A percentile compares a stretch with the other conserved stretches of the same genome.
These are phyloP conservation scores for Litsea cubeba DNA, from an alignment of 164 flowering plant species.

Conservation along the genomic window DNA sequence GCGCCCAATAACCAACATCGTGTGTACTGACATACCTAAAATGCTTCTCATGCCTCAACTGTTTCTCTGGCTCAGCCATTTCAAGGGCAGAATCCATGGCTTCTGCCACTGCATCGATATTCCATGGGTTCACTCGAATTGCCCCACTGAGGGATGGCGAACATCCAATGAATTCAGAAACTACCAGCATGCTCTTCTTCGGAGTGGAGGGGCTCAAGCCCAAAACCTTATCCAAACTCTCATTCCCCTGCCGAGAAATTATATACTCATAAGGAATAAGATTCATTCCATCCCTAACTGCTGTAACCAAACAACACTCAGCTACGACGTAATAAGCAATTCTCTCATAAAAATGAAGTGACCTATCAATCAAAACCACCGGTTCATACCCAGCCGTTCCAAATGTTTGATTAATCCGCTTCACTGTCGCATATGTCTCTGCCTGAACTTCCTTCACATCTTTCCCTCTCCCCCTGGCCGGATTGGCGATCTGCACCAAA, in stretches of 20 bases:
- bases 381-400: conserved; percentile 57
- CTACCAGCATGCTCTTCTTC: conserved; percentile 71
- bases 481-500: conserved; percentile 73
- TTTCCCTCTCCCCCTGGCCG: conserved; percentile 65
- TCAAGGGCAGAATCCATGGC: conserved; percentile 63
- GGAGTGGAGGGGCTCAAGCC: conserved; percentile 30
- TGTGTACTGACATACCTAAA: conserved; percentile 71
- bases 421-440: conserved; percentile 46
- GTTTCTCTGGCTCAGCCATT: conserved; percentile 58
- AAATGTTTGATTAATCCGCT: conserved; percentile 50
- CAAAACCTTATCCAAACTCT: conserved; percentile 44
- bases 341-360: conserved; percentile 50
- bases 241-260: conserved; percentile 61
- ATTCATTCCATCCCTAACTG: conserved; percentile 83
- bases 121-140: conserved; percentile 77
- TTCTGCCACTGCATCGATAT: conserved; percentile 66
- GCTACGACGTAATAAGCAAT: conserved; percentile 67
- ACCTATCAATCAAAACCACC: conserved; percentile 44
- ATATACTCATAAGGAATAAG: conserved; percentile 70
- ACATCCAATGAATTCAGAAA: conserved; percentile 76
- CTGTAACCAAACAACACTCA: conserved; percentile 36
- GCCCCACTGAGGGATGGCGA: conserved; percentile 85
- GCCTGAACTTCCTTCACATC: conserved; percentile 67
- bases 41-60: conserved; percentile 69
- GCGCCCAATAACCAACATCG: conserved; percentile 74